Conservation (phyloP, 805 yeast genomes). For the Ogataea zsoltii region DNA sequence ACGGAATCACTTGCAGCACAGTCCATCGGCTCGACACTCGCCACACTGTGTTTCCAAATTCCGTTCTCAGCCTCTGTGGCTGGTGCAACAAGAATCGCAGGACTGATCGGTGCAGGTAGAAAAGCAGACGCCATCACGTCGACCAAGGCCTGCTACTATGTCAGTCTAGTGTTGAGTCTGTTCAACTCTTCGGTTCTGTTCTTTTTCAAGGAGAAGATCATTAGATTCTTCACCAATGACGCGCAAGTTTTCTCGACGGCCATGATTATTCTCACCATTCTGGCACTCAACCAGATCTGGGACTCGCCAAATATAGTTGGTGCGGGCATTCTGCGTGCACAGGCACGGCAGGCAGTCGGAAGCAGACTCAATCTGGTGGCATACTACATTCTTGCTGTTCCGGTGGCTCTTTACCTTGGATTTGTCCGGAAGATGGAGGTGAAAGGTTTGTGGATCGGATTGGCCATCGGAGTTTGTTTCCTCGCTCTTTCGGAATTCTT, state of each 20-base stretch:
- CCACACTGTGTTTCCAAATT: constrained; percentile 60
- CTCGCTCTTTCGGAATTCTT: constrained; percentile 1
- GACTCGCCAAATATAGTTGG: constrained; percentile 44
- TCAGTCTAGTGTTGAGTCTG: constrained; percentile 12
- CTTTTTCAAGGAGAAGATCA: constrained; percentile 13
- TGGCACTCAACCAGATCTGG: constrained; percentile 39
- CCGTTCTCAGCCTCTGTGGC: constrained; percentile 71
- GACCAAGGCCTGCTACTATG: constrained; percentile 11
- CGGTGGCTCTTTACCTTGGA: constrained; percentile 58
- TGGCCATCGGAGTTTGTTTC: constrained; percentile 4
- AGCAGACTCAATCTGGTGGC: constrained; percentile 48
- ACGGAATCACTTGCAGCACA: constrained; percentile 61
- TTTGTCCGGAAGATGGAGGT: constrained; percentile 41
- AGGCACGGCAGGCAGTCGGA: constrained; percentile 51
- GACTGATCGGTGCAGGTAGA: constrained; percentile 56
- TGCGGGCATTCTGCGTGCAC: constrained; percentile 49
- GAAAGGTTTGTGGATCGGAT: constrained; percentile 27
- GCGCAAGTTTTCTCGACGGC: constrained; percentile 16
- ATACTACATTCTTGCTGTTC: constrained; percentile 66
- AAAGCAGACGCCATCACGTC: constrained; percentile 15
- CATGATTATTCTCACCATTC: constrained; percentile 14
- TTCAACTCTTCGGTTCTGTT: constrained; percentile 15
- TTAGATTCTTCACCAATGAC: constrained; percentile 23
- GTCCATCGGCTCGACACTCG: constrained; percentile 62
- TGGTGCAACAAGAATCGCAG: constrained; percentile 71